A percentile compares a stretch with the other conserved stretches of the same genome.
These are phyloP conservation scores for Monascus ruber DNA, from an alignment of 2,329 filamentous ascomycete genomes.

Conservation along the genomic window DNA sequence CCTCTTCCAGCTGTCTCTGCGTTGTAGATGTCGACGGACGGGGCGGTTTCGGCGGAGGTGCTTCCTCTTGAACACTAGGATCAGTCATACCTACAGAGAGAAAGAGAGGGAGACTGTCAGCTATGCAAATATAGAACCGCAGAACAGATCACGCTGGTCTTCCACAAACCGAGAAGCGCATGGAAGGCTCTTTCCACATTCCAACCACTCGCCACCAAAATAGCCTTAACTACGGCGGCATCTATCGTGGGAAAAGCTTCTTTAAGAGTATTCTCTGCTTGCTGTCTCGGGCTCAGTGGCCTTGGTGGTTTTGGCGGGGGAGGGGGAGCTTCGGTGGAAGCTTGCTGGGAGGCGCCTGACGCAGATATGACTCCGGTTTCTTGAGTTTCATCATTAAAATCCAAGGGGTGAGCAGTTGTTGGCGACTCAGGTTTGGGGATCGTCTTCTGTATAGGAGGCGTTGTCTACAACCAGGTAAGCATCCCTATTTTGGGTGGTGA, in stretches of 20 bases:
- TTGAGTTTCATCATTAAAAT: slow-evolving; percentile 47
- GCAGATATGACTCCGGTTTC: slow-evolving; percentile 24
- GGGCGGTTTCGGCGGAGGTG: slow-evolving; percentile 65
- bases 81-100: slow-evolving; percentile 58
- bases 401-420: slow-evolving; percentile 45
- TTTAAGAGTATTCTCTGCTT: slow-evolving; percentile 77
- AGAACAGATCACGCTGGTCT: background rate
- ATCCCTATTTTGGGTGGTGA: slow-evolving; percentile 6
- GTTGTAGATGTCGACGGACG: slow-evolving; percentile 42
- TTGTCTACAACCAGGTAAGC: slow-evolving; percentile 17
- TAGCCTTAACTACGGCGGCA: slow-evolving; percentile 66
- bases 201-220: slow-evolving; percentile 74
- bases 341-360: slow-evolving; percentile 15
- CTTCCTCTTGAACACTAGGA: slow-evolving; percentile 56
- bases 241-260: slow-evolving; percentile 91
- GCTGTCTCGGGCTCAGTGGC: slow-evolving; percentile 67
- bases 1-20: slow-evolving; percentile 73
- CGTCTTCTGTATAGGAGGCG: slow-evolving; percentile 24
- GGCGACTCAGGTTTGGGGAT: slow-evolving; percentile 38
- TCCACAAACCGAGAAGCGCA: slow-evolving; percentile 63
- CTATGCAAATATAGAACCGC: slow-evolving; percentile 1
- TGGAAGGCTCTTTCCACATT: slow-evolving; percentile 91
- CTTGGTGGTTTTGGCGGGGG: slow-evolving; percentile 75
- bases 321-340: slow-evolving; percentile 12
- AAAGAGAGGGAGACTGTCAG: slow-evolving; percentile 3